Evolutionary conservation across 1,139 yeast genomes (phyloP), one percentile per base, ranked within the genome.

Genomic region (Zhuliangozyma blackwelliae): DNA sequence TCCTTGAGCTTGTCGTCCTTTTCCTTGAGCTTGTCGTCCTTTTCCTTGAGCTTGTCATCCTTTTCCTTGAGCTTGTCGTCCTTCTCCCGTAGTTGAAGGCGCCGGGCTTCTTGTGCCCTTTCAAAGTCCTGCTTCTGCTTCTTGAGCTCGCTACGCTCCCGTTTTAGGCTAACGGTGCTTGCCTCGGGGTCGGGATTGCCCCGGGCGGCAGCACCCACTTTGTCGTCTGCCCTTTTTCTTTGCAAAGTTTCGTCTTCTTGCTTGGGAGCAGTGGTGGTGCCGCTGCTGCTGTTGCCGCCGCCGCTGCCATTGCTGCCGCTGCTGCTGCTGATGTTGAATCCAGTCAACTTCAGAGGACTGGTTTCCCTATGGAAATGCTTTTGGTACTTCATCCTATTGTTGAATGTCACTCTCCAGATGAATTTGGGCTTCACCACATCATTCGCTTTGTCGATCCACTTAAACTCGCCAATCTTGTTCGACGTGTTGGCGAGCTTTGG

Each of bases 381-480:
- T 32, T 47, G 47, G 32, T 51, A 52, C 32, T 48, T 53, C 9
- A 39, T 38, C 12, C 43, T 43, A 21, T 54, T 40, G 28, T 50
- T 51, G 30, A 62, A 56, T 3, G 51, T 49, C 4, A 66, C 53
- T 25, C 68, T 49, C 25, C 65, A 46, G 22, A 64, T 47, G 37
- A 65, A 63, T 36, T 61, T 51, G 9, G 69, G 69, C 30, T 50
- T 51, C 5, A 41, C 43, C 9, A 54, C 31, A 27, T 51, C 51
- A 32, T 50, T 41, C 29, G 55, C 44, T 39, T 57, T 62, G 43
- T 64, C 61, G 33, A 65, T 60, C 65, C 68, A 65, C 27, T 63
- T 55, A 5, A 66, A 57, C 7, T 38, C 41, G 7, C 44, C 38
- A 11, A 39, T 36, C 28, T 34, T 38, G 5, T 37, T 37, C 10